phyloP scores from a whole-genome alignment of 169 alveolate species.

The Perkinsus chesapeaki region DNA sequence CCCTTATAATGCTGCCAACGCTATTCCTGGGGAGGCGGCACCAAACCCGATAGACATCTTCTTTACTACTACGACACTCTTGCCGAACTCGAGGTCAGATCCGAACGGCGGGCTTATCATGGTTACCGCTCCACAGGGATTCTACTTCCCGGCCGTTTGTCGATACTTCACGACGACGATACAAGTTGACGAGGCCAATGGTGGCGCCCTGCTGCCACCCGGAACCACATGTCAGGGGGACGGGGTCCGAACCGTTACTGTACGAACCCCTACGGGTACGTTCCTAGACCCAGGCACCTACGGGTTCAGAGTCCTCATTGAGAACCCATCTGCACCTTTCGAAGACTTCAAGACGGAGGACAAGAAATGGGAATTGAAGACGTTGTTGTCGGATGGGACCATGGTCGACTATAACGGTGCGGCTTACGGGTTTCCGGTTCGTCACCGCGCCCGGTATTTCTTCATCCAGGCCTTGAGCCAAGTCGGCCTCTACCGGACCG shows the following conservation, averaged over 20 bases:
- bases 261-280: not conserved
- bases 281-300: not conserved
- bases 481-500: not conserved
- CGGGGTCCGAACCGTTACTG: not conserved
- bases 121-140: slow-evolving; percentile 7
- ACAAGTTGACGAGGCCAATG: not conserved
- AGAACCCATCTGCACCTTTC: not conserved
- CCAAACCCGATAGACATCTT: slow-evolving; percentile 8
- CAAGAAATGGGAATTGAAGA: not conserved
- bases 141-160: slow-evolving; percentile 6
- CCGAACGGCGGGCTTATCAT: not conserved
- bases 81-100: not conserved
- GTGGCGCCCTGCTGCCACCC: not conserved
- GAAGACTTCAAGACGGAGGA: not conserved
- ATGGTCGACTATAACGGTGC: not conserved
- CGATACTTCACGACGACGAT: not conserved
- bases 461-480: not conserved
- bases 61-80: not conserved
- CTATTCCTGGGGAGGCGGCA: slow-evolving; percentile 14
- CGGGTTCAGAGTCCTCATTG: not conserved
- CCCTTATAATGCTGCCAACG: slow-evolving; percentile 11
- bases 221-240: not conserved
- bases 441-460: not conserved
- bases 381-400: not conserved
- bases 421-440: not conserved